Conservation (phyloP, 345 rosid genomes). For the Citrus inodora region DNA sequence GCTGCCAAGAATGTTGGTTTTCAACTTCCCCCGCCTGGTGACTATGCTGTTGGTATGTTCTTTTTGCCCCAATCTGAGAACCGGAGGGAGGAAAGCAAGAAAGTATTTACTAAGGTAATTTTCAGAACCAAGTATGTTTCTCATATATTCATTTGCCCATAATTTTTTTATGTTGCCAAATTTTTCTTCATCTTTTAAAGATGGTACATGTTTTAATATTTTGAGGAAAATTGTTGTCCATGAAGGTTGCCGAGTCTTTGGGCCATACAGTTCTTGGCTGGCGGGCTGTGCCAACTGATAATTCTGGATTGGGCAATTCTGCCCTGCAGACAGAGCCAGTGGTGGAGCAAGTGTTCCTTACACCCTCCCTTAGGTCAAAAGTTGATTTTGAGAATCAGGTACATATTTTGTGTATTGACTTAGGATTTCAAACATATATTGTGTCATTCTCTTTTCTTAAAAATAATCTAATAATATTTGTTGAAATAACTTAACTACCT, state of each 20-base stretch:
- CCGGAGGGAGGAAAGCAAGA: conserved; percentile 80
- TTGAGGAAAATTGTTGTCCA: neutral
- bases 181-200: no score
- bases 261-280: conserved; percentile 95
- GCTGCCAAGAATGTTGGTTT: conserved; percentile 72
- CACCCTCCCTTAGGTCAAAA: conserved; percentile 63
- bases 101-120: conserved; percentile 79
- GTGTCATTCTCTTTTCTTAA: neutral
- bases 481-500: neutral
- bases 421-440: neutral
- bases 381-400: conserved; percentile 95
- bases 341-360: conserved; percentile 90
- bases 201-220: neutral
- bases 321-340: conserved; percentile 93
- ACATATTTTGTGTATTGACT: neutral
- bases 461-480: neutral
- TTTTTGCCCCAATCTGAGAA: conserved; percentile 75
- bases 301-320: conserved; percentile 72
- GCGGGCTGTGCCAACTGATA: conserved; percentile 89
- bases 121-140: neutral
- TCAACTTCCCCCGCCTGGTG: conserved; percentile 71
- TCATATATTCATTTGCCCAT: neutral
- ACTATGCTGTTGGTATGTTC: conserved; percentile 96
- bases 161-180: no score
- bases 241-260: conserved; percentile 90